Evolutionary conservation across 177 flowering plant species (phyloP).

Genomic region (Vitis hybrid): DNA sequence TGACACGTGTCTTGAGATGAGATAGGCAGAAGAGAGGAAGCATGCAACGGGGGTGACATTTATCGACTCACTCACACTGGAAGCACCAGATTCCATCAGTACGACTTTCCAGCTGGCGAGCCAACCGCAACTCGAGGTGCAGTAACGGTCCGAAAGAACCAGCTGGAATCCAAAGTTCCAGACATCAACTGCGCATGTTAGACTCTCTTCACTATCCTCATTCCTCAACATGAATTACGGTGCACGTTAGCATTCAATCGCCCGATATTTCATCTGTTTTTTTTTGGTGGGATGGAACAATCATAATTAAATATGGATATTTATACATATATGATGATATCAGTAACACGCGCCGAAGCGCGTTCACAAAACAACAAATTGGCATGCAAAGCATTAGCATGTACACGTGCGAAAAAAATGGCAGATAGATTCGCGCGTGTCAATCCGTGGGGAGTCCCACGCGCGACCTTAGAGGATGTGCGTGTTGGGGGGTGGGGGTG

Average conservation of each 20-base stretch:
- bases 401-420: constrained; percentile 18
- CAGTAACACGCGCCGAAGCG: too few species aligned
- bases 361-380: not conserved
- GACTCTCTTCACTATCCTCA: not conserved
- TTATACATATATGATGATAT: too few species aligned
- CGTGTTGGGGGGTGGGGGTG: too few species aligned
- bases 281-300: too few species aligned
- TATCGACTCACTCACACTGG: too few species aligned
- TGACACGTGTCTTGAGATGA: too few species aligned
- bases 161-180: constrained; percentile 8
- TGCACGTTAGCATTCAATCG: too few species aligned
- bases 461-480: not conserved
- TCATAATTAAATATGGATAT: too few species aligned
- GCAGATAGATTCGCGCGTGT: not conserved
- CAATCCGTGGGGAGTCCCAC: constrained; percentile 1
- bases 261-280: too few species aligned
- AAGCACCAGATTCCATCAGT: not conserved
- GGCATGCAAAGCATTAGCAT: constrained; percentile 1
- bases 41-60: too few species aligned
- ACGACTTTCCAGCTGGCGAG: not conserved
- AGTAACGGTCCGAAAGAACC: constrained; percentile 11
- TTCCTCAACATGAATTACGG: not conserved
- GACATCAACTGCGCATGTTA: not conserved
- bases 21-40: too few species aligned
- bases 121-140: constrained; percentile 8